phyloP scores from a whole-genome alignment of 805 yeast genomes.

The Yamadazyma sp. region DNA sequence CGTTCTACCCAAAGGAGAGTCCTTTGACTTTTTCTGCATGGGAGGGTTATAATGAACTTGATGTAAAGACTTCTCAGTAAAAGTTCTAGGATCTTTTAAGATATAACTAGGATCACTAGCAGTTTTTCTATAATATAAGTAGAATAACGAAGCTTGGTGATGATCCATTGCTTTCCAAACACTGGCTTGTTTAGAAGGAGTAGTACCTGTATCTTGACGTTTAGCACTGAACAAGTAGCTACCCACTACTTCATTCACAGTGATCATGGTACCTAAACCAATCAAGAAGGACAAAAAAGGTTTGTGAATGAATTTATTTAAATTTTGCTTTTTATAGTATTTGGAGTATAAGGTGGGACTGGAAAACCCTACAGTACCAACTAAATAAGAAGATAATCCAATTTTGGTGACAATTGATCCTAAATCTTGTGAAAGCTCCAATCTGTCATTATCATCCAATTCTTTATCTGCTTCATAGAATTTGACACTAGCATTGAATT shows the following conservation, averaged over 20 bases:
- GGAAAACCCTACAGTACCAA: constrained; percentile 25
- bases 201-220: constrained; percentile 15
- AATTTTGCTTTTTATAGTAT: constrained; percentile 1
- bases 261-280: constrained; percentile 26
- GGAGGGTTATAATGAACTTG: constrained; percentile 27
- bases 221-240: constrained; percentile 21
- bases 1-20: constrained; percentile 1
- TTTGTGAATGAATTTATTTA: constrained; percentile 18
- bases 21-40: neutral
- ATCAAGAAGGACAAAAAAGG: constrained; percentile 32
- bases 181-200: constrained; percentile 4
- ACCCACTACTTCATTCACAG: constrained; percentile 23
- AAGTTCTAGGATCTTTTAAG: constrained; percentile 52
- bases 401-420: constrained; percentile 21
- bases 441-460: constrained; percentile 30
- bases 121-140: constrained; percentile 49
- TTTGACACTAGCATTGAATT: constrained; percentile 34
- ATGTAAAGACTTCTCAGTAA: constrained; percentile 23
- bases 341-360: constrained; percentile 28
- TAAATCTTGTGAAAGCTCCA: constrained; percentile 28
- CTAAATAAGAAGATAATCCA: constrained; percentile 23
- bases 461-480: constrained; percentile 41
- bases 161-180: constrained; percentile 39
- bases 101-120: constrained; percentile 48
- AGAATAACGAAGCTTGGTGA: constrained; percentile 34